Conservation (phyloP, 2,329 filamentous ascomycete genomes). For the Pseudogymnoascus sp. region DNA sequence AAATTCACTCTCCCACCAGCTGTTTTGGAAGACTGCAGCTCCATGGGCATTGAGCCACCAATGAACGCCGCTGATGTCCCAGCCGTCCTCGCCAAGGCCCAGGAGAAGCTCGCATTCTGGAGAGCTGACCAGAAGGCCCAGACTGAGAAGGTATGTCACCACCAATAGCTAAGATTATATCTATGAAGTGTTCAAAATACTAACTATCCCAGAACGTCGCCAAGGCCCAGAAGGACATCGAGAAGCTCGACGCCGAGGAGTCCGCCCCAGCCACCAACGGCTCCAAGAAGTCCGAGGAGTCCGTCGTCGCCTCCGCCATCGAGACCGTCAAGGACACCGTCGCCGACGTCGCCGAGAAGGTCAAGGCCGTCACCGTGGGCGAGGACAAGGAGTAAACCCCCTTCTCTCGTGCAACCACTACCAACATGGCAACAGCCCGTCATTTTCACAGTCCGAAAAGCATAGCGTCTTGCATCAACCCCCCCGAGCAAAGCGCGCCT, state of each 20-base stretch:
- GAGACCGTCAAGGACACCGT: conserved; percentile 40
- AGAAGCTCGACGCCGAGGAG: conserved; percentile 67
- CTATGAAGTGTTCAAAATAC: conserved; percentile 19
- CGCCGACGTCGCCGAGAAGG: conserved; percentile 48
- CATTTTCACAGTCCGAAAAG: not conserved
- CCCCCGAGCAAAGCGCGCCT: not conserved
- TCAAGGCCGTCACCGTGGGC: conserved; percentile 47
- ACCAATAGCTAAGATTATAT: not conserved
- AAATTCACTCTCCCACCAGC: conserved; percentile 85
- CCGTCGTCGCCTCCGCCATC: conserved; percentile 19
- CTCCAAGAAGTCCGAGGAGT: not conserved
- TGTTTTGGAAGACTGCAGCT: conserved; percentile 81
- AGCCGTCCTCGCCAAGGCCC: conserved; percentile 74
- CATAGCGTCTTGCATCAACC: not conserved
- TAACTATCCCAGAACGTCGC: conserved; percentile 69
- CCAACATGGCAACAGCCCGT: not conserved
- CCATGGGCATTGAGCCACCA: conserved; percentile 78
- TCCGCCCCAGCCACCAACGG: conserved; percentile 35
- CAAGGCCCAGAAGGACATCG: conserved; percentile 93
- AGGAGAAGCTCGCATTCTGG: conserved; percentile 85
- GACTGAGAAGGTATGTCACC: conserved; percentile 67
- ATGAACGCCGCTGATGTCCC: conserved; percentile 79
- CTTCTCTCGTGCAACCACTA: not conserved
- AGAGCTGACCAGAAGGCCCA: conserved; percentile 82
- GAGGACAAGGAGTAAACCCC: conserved; percentile 40